Conservation (phyloP, 441 rosid genomes). For the Pelargonium fulgidum region DNA sequence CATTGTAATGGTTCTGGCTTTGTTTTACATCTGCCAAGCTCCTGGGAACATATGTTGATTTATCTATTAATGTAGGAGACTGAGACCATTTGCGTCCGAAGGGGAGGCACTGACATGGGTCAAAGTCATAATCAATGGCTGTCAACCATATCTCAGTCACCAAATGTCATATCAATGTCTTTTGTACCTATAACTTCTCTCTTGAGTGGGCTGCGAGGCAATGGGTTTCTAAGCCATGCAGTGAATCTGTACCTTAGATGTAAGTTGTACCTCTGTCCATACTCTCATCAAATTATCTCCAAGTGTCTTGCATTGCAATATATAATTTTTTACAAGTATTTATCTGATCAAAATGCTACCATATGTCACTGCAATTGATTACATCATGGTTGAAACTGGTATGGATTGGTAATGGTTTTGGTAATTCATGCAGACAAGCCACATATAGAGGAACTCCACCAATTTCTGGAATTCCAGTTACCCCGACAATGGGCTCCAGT, state of each 20-base stretch:
- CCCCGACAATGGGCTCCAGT: conserved; percentile 96
- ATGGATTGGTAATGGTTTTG: conserved; percentile 14
- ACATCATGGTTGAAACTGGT: not conserved
- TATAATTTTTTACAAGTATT: too few relatives aligned
- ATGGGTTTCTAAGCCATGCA: conserved; percentile 82
- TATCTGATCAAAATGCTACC: too few relatives aligned
- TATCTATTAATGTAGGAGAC: conserved; percentile 38
- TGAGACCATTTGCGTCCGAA: conserved; percentile 41
- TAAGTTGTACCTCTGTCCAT: conserved; percentile 29
- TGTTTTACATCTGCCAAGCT: not conserved
- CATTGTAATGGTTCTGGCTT: conserved; percentile 1
- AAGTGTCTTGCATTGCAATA: too few relatives aligned
- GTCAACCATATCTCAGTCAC: conserved; percentile 67
- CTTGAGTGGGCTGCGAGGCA: conserved; percentile 69
- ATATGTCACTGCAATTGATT: too few relatives aligned
- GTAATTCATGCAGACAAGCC: conserved; percentile 66
- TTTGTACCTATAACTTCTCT: conserved; percentile 89
- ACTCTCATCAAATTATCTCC: too few relatives aligned
- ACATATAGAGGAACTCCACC: conserved; percentile 78
- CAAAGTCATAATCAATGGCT: conserved; percentile 87
- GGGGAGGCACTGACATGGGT: conserved; percentile 65
- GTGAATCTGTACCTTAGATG: conserved; percentile 88
- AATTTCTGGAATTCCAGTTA: conserved; percentile 84
- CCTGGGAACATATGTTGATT: conserved; percentile 3
- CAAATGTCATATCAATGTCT: conserved; percentile 84